A percentile compares a stretch with the other conserved stretches of the same genome.
Evolutionary conservation across 192 early-diverging fungal genomes (phyloP).

Genomic region (Lunasporangiospora selenospora): DNA sequence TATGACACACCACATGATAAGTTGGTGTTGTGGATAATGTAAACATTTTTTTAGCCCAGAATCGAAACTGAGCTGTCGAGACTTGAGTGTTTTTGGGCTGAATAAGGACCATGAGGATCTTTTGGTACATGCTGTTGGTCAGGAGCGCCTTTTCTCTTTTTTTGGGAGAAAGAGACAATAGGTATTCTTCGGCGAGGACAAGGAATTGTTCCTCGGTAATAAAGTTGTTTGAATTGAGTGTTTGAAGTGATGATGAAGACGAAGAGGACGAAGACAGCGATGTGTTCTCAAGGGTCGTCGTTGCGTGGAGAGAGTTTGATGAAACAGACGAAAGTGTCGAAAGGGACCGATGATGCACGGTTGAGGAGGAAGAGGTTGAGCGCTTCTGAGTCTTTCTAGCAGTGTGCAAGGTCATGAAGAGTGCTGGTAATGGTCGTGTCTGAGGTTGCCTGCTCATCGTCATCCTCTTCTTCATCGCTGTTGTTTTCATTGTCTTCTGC

Average conservation of each 20-base stretch:
- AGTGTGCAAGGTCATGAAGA: not conserved
- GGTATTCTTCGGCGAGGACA: constrained; percentile 50
- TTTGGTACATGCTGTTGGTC: constrained; percentile 52
- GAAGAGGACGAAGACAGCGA: not conserved
- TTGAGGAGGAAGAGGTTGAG: not conserved
- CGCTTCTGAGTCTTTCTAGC: not conserved
- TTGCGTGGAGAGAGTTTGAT: too few species aligned
- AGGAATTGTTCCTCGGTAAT: constrained; percentile 55
- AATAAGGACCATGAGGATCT: constrained; percentile 56
- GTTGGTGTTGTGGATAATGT: constrained; percentile 43
- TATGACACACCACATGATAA: constrained; percentile 52
- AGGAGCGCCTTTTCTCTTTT: constrained; percentile 61
- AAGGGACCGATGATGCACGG: not conserved
- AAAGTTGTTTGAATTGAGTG: constrained; percentile 41
- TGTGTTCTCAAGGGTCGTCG: too few species aligned
- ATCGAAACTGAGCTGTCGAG: constrained; percentile 61
- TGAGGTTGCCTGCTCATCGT: not conserved
- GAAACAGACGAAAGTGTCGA: constrained; percentile 4
- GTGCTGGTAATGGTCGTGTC: not conserved
- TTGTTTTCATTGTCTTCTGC: not conserved
- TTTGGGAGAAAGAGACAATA: constrained; percentile 55
- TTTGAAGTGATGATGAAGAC: not conserved
- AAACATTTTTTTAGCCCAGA: constrained; percentile 67
- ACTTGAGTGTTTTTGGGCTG: constrained; percentile 59
- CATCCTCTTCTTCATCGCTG: constrained; percentile 12